These are phyloP conservation scores for Fusarium torulosum DNA, from an alignment of 2,329 filamentous ascomycete genomes.

Conservation along the genomic window DNA sequence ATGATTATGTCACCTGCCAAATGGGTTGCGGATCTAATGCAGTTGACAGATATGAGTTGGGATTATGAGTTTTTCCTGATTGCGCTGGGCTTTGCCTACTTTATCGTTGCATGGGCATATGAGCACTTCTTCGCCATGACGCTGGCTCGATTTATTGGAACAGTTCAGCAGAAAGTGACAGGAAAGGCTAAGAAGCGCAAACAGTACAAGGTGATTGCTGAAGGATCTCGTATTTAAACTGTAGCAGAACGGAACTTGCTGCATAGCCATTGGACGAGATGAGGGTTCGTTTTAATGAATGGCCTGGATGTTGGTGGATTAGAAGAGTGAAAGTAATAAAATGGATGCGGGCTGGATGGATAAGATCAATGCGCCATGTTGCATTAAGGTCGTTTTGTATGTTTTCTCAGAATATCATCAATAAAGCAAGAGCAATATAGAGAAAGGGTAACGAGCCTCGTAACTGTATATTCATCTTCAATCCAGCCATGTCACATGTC, in stretches of 20 bases:
- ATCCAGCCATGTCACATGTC: too few species aligned
- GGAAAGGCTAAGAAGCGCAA: conserved; percentile 81
- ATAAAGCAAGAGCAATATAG: too few species aligned
- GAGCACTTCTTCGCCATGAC: conserved; percentile 79
- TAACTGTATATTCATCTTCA: too few species aligned
- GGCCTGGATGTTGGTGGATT: conserved; percentile 1
- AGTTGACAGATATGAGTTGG: conserved; percentile 81
- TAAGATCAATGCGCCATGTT: neutral
- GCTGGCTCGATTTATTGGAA: conserved; percentile 76
- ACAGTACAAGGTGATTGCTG: conserved; percentile 84
- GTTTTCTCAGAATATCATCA: too few species aligned
- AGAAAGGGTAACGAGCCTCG: too few species aligned
- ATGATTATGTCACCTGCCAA: conserved; percentile 82
- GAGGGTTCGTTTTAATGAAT: neutral
- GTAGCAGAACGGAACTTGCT: neutral
- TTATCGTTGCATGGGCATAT: conserved; percentile 75
- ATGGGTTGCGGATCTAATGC: conserved; percentile 81
- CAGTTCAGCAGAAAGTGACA: conserved; percentile 68
- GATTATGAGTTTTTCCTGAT: conserved; percentile 81
- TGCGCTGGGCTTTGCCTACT: conserved; percentile 75
- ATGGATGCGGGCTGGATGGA: neutral
- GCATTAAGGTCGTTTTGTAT: too few species aligned
- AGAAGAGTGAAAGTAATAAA: neutral
- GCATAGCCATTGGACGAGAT: neutral
- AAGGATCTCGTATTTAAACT: conserved; percentile 58